These are phyloP conservation scores for Xylaria sp. DNA, from an alignment of 2,329 filamentous ascomycete species.

Conservation along the genomic window DNA sequence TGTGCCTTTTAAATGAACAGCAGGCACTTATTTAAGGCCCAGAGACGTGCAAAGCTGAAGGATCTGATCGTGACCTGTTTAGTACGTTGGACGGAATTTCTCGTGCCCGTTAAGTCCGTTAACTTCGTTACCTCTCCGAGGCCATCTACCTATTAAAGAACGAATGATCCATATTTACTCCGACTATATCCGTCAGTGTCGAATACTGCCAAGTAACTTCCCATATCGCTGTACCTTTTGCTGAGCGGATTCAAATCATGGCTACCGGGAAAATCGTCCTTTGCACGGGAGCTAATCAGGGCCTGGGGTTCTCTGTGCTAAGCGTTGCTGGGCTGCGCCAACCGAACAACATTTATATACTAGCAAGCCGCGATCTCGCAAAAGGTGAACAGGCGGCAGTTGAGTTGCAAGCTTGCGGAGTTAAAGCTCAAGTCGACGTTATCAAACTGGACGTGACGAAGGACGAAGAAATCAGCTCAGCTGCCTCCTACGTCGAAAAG, in stretches of 20 bases:
- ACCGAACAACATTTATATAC: constrained; percentile 18
- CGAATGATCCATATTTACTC: not conserved
- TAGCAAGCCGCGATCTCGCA: constrained; percentile 16
- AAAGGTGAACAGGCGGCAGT: constrained; percentile 16
- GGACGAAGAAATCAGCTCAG: constrained; percentile 23
- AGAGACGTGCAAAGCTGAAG: not conserved
- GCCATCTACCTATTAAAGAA: not conserved
- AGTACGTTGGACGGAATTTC: not conserved
- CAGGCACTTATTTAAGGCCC: not conserved
- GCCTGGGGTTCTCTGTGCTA: constrained; percentile 18
- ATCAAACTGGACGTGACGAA: constrained; percentile 29
- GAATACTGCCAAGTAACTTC: not conserved
- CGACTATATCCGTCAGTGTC: not conserved
- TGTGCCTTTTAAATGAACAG: not conserved
- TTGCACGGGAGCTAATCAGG: constrained; percentile 26
- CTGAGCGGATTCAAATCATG: not conserved
- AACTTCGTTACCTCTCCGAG: constrained; percentile 5
- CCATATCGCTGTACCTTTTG: not conserved
- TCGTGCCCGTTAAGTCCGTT: constrained; percentile 2
- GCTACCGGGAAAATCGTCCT: constrained; percentile 17
- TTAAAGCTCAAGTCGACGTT: constrained; percentile 24
- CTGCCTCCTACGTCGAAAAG: constrained; percentile 11
- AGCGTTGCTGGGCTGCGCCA: constrained; percentile 11
- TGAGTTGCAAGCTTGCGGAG: not conserved
- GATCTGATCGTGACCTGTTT: not conserved